phyloP scores from a whole-genome alignment of 192 early-diverging fungal genomes.

The Rhizophagus clarus region DNA sequence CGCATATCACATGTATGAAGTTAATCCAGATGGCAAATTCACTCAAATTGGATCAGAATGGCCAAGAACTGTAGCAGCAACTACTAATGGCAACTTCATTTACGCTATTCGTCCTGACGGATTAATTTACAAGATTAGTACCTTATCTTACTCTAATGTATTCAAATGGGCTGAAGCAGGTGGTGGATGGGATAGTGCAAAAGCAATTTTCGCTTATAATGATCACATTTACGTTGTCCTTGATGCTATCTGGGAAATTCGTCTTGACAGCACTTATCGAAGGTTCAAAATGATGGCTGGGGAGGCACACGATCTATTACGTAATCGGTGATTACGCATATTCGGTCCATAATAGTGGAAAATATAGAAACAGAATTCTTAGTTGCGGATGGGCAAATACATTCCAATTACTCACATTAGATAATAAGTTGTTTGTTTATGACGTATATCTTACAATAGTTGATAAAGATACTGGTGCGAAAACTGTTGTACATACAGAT shows the following conservation, averaged over 20 bases:
- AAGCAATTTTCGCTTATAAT: conserved; percentile 6
- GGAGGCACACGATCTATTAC: background rate
- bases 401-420: background rate
- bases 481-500: background rate
- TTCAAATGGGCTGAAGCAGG: conserved; percentile 3
- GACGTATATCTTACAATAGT: background rate
- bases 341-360: conserved; percentile 1
- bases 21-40: conserved; percentile 8
- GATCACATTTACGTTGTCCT: conserved; percentile 10
- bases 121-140: background rate
- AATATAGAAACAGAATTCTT: background rate
- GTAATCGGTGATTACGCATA: conserved; percentile 1
- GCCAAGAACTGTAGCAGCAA: background rate
- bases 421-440: conserved; percentile 5
- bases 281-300: background rate
- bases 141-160: background rate
- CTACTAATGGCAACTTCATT: conserved; percentile 4
- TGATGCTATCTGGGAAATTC: conserved; percentile 7
- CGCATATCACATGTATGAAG: background rate
- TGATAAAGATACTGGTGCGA: background rate
- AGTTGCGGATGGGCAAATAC: background rate
- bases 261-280: conserved; percentile 6
- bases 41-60: background rate
- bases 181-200: background rate
- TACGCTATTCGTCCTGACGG: conserved; percentile 7